phyloP scores from a whole-genome alignment of 2,329 filamentous ascomycete genomes.

The Verticillium dahliae region DNA sequence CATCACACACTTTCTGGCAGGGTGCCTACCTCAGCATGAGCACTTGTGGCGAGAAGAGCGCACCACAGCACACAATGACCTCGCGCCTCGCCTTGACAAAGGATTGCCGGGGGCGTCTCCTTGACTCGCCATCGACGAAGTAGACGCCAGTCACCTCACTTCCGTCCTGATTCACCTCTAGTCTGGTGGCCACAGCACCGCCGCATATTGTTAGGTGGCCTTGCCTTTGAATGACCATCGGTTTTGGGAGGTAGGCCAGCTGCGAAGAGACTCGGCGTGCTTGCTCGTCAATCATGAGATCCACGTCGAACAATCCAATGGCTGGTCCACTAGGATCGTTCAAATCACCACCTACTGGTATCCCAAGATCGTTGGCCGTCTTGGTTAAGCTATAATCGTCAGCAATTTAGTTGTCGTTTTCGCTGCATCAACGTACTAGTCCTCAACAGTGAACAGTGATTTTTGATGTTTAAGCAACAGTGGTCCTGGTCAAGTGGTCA shows the following conservation, averaged over 20 bases:
- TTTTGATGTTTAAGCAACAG: constrained; percentile 11
- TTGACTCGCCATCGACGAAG: constrained; percentile 7
- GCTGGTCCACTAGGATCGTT: constrained; percentile 20
- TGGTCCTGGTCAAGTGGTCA: constrained; percentile 6
- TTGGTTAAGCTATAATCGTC: constrained; percentile 13
- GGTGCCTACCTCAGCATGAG: constrained; percentile 18
- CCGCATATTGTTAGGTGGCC: constrained; percentile 21
- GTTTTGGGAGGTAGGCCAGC: constrained; percentile 18
- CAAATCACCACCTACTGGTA: constrained; percentile 16
- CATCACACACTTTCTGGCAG: too few species aligned
- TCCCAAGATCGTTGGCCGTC: constrained; percentile 16
- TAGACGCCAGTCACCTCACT: constrained; percentile 17
- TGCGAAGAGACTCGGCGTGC: constrained; percentile 18
- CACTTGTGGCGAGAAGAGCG: constrained; percentile 21
- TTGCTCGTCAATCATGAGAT: constrained; percentile 17
- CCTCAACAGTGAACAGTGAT: constrained; percentile 5
- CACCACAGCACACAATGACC: constrained; percentile 22
- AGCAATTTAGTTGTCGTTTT: background rate
- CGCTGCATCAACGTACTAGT: constrained; percentile 9
- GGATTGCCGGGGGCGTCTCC: constrained; percentile 5
- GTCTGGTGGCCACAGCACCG: constrained; percentile 18
- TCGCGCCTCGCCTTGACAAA: constrained; percentile 19
- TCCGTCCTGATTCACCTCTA: constrained; percentile 15
- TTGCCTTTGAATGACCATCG: constrained; percentile 12
- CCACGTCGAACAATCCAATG: constrained; percentile 20